Base-by-base conservation (phyloP, 768 basidiomycete genomes). In the Tulasnella calospora region DNA sequence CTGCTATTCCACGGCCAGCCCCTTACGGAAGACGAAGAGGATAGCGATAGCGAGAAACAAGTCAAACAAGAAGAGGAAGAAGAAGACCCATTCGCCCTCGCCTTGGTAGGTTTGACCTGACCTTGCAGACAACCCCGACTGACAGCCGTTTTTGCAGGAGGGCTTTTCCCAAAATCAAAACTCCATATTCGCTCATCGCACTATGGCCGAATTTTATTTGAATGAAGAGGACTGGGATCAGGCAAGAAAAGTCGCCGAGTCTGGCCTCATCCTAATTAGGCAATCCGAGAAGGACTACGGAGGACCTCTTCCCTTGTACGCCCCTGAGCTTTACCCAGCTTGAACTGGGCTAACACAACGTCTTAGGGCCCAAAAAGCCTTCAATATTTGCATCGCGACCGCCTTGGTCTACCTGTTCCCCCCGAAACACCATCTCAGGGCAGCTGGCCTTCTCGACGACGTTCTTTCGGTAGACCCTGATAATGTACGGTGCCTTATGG, bases 371-470 rank as follows among this genome's bases (percentile, higher is more conserved):
- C 87, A 87, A 70, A 88, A 89, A 71, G 90, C 90, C 3, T 89
- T 98, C 82, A 90, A 95, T 79, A 87, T 90, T 15, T 86, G 87
- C 6, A 87, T 97, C 17, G 92, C 90, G 2, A 91, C 90, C 0
- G 90, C 94, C 6, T 87, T 98, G 21, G 92, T 95, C 4, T 92
- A 98, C 82, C 87, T 93, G 72, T 94, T 90, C 83, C 91, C 96
- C 38, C 97, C 97, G 0, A 96, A 96, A 81, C 92, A 98, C 81
- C 97, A 99, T 82, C 81, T 86, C 15, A 90, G 92, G 74, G 97
- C 98, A 1, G 85, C 92, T 35, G 85, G 88, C 23, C 87, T 98
- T 13, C 86, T 98, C 30, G 89, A 93, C 41, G 89, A 91, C 5
- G 87, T 97, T 21, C 88, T 99, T 0, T 81, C 85, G 2, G 84